phyloP scores from a whole-genome alignment of 345 rosid genomes.

The Eucalyptus pauciflora region DNA sequence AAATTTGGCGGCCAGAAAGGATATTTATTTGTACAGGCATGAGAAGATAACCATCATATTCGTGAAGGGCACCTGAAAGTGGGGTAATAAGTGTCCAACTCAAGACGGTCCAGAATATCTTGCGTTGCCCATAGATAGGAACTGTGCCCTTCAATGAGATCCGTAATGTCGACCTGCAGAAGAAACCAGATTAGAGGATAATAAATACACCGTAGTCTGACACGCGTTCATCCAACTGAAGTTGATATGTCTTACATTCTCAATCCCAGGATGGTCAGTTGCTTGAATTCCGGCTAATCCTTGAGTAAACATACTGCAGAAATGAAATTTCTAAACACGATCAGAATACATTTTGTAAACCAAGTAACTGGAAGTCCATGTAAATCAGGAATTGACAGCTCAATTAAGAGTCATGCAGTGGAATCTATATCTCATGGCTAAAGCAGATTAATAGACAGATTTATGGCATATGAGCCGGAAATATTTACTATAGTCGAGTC shows the following conservation, averaged over 20 bases:
- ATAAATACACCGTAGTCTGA: not conserved
- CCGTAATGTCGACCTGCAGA: slow-evolving; percentile 69
- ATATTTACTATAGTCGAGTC: not conserved
- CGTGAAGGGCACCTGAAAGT: slow-evolving; percentile 30
- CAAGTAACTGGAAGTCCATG: not conserved
- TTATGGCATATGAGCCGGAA: not conserved
- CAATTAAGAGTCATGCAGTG: not conserved
- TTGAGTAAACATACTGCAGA: slow-evolving; percentile 66
- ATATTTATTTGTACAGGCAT: not conserved
- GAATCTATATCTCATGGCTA: not conserved
- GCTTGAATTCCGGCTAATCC: slow-evolving; percentile 97
- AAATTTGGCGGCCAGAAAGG: not conserved
- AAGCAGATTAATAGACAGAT: not conserved
- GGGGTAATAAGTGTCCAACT: slow-evolving; percentile 71
- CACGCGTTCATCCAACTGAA: not conserved
- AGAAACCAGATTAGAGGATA: not conserved
- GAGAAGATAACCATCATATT: not conserved
- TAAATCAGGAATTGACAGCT: not conserved
- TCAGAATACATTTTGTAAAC: not conserved
- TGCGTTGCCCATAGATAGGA: slow-evolving; percentile 80
- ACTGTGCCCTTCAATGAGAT: slow-evolving; percentile 77
- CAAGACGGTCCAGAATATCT: slow-evolving; percentile 67
- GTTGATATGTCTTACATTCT: slow-evolving; percentile 45
- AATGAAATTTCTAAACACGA: not conserved
- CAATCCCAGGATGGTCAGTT: slow-evolving; percentile 57